Base-by-base conservation (phyloP, 495 filamentous ascomycete species). In the Lasiosphaeria hispida region DNA sequence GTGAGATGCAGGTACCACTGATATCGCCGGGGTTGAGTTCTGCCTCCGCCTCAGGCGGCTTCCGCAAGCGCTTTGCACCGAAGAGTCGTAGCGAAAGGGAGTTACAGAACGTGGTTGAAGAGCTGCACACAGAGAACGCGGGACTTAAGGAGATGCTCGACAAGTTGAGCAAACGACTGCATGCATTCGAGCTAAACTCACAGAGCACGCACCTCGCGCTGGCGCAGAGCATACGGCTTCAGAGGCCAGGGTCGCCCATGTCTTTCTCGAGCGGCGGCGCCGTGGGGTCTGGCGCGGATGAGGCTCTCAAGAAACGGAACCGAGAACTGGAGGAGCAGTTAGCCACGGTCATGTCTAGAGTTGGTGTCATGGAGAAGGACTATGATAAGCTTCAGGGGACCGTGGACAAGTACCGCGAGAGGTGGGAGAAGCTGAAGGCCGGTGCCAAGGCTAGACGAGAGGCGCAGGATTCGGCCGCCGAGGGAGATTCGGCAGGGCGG, bases 341-440 rank as follows among this genome's bases (percentile, higher is more conserved):
- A 17, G 61, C 63, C 33, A 57, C 61, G 18, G 56, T 76, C 58
- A 72, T 79, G 35, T 77, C 78, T 59, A 83, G 87, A 60, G 75
- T 84, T 55, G 81, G 83, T 9, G 72, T 76, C 34, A 66, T 85
- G 51, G 81, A 78, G 39, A 80, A 79, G 53, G 86, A 90, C 57
- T 87, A 91, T 61, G 82, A 87, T 56, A 91, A 88, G 67, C 71
- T 90, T 43, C 80, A 83, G 42, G 77, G 74, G 39, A 84, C 86
- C 6, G 72, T 93, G 15, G 77, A 77, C 10, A 79, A 83, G 55
- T 96, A 95, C 68, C 70, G 88, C 30, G 86, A 90, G 53, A 79
- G 84, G 58, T 96, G 89, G 87, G 88, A 95, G 71, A 86, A 87
- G 70, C 75, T 96, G 64, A 93, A 94, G 69, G 87, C 89, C 14